Base-by-base conservation (phyloP, 352 stramenopile genomes). In the Globisporangium polare region DNA sequence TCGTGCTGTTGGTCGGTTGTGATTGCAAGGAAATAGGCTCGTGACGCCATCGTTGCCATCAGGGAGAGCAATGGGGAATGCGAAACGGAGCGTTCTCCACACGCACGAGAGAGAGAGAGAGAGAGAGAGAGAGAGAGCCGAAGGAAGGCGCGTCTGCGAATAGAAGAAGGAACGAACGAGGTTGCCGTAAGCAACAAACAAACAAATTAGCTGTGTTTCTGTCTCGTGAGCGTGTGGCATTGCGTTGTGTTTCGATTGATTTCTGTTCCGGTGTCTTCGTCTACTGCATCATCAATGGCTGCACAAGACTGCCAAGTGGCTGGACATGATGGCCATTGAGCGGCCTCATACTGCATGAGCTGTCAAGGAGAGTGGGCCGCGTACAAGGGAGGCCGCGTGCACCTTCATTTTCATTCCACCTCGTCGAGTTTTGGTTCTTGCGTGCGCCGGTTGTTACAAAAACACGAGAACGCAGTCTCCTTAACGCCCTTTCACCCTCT, bases 171-270 rank as follows among this genome's bases (percentile, higher is more conserved):
- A 54, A 37, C 24, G 49, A 35, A 54, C 35, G 10, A 41, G 10
- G 17, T 22, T 17, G 41, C 18, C 18, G 41, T 46, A 46, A 46
- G 41, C 41, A 46, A 46, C 15, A 41, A 29, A 43, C 24, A 22
- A 54, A 54, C 50, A 42, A 42, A 42, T 18, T 54, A 55, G 50
- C 50, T 56, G 50, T 43, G 50, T 56, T 42, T 56, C 50, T 56
- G 50, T 56, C 49, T 41, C 33, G 18, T 20, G 12, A 29, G 45
- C 10, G 20, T 27, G 24, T 33, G 29, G 29, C 20, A 27, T 17
- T 53, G 46, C 18, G 13, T 53, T 5, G 1, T 22, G 22, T 53
- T 27, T 41, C 27, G 26, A 55, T 20, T 22, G 41, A 9, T 46
- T 46, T 46, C 41, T n/a, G 5, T 46, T 46, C 13, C 7, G 41